phyloP scores from a whole-genome alignment of 2,329 filamentous ascomycete genomes.

The Aspergillus brunneoviolaceus region DNA sequence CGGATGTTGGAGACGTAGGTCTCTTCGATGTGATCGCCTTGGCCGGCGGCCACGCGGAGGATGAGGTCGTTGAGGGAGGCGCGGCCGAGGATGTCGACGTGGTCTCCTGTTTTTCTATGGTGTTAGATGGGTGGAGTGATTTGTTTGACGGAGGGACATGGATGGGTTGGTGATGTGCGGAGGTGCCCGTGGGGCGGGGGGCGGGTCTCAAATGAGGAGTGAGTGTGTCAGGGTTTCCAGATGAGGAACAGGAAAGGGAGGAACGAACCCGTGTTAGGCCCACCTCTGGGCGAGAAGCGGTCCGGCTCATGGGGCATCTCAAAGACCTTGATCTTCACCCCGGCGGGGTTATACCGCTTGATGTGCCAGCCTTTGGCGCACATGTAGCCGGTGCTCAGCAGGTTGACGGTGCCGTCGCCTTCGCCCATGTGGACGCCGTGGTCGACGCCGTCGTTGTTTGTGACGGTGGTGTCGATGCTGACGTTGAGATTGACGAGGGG shows the following conservation, averaged over 20 bases:
- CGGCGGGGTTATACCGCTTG: constrained; percentile 88
- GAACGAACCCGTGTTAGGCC: constrained; percentile 59
- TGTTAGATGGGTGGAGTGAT: too few species aligned
- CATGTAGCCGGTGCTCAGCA: constrained; percentile 95
- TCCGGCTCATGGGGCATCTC: constrained; percentile 98
- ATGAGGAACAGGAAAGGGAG: neutral
- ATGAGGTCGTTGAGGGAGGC: constrained; percentile 89
- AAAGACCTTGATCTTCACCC: constrained; percentile 75
- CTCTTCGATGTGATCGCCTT: constrained; percentile 75
- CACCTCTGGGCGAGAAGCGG: constrained; percentile 77
- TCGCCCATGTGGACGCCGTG: constrained; percentile 95
- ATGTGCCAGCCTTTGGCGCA: constrained; percentile 93
- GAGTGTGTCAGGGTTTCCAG: too few species aligned
- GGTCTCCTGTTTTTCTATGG: constrained; percentile 64
- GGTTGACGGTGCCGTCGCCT: constrained; percentile 90
- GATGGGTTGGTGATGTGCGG: neutral
- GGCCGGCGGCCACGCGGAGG: constrained; percentile 79
- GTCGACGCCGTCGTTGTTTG: constrained; percentile 56
- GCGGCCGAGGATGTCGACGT: constrained; percentile 92
- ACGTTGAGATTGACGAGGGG: constrained; percentile 57
- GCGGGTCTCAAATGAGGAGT: too few species aligned
- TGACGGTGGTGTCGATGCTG: constrained; percentile 54
- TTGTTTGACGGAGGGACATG: neutral
- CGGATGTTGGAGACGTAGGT: constrained; percentile 76
- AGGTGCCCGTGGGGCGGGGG: neutral